Percentiles rank a stretch among this genome's conserved stretches.
Evolutionary conservation across 2,329 filamentous ascomycete species (phyloP).

Genomic region (Hymenotorrendiella dingleyae): DNA sequence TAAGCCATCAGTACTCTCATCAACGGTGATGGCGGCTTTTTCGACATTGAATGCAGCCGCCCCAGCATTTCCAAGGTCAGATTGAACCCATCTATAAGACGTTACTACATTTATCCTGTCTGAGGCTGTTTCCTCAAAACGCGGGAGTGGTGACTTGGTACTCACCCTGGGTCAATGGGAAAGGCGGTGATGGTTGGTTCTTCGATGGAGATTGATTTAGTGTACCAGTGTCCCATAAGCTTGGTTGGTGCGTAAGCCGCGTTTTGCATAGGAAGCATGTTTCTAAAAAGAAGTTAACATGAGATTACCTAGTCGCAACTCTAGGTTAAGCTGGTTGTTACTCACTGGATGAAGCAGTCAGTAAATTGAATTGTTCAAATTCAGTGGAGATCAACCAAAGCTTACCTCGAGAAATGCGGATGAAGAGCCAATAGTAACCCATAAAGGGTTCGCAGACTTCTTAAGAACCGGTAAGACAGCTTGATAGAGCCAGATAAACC

Average conservation of each 20-base stretch:
- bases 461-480: constrained; percentile 28
- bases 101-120: too few relatives aligned
- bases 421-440: constrained; percentile 28
- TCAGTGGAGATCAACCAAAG: constrained; percentile 2
- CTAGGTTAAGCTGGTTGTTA: too few relatives aligned
- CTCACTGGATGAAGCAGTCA: too few relatives aligned
- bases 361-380: not conserved
- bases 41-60: constrained; percentile 15
- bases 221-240: constrained; percentile 25
- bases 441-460: constrained; percentile 29
- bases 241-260: too few relatives aligned
- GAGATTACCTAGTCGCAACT: too few relatives aligned
- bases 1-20: constrained; percentile 17
- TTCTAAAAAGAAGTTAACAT: too few relatives aligned
- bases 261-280: too few relatives aligned
- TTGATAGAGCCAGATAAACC: constrained; percentile 30
- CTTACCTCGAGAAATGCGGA: constrained; percentile 6
- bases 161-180: constrained; percentile 10
- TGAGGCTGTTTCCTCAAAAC: too few relatives aligned
- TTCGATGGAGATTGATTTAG: constrained; percentile 23
- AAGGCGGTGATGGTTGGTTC: constrained; percentile 22
- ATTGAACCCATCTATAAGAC: constrained; percentile 19
- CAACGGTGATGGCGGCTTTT: constrained; percentile 16
- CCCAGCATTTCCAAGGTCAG: constrained; percentile 13
- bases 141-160: not conserved